Conservation (phyloP, 164 flowering plant species). For the Aristolochia fimbriata region DNA sequence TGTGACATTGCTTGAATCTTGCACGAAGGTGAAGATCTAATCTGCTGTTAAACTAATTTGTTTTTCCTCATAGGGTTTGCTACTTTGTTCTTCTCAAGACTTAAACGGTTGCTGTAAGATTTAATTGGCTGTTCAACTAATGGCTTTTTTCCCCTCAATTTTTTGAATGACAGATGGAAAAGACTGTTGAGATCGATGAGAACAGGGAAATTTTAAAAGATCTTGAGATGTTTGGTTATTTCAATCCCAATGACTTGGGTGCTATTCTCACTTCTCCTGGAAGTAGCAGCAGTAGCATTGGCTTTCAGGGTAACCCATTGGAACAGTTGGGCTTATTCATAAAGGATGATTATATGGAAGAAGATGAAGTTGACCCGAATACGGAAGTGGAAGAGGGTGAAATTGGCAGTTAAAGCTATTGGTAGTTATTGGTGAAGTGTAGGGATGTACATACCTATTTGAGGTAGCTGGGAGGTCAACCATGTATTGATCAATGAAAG, state of each 20-base stretch:
- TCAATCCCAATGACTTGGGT: constrained; percentile 9
- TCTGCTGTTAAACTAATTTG: too few relatives aligned
- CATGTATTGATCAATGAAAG: too few relatives aligned
- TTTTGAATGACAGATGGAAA: constrained; percentile 38
- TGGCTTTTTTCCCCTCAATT: too few relatives aligned
- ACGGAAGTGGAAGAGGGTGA: constrained; percentile 2
- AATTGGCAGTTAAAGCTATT: neutral
- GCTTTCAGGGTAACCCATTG: constrained; percentile 14
- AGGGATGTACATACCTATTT: too few relatives aligned
- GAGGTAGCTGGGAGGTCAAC: too few relatives aligned
- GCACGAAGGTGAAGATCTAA: too few relatives aligned
- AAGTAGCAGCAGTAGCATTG: neutral
- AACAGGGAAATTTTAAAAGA: constrained; percentile 35
- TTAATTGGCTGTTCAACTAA: too few relatives aligned
- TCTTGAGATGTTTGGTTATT: constrained; percentile 30
- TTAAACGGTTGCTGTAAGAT: too few relatives aligned
- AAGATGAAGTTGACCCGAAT: constrained; percentile 33
- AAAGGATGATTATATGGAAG: constrained; percentile 25
- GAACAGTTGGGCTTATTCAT: constrained; percentile 25
- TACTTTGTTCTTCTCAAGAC: too few relatives aligned
- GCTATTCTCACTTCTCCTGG: neutral
- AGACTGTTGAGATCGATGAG: constrained; percentile 51
- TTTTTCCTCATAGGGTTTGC: too few relatives aligned
- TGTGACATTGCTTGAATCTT: too few relatives aligned
- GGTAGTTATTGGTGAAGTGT: too few relatives aligned